phyloP scores from a whole-genome alignment of 192 early-diverging fungal species.

The Coemansia sp. region DNA sequence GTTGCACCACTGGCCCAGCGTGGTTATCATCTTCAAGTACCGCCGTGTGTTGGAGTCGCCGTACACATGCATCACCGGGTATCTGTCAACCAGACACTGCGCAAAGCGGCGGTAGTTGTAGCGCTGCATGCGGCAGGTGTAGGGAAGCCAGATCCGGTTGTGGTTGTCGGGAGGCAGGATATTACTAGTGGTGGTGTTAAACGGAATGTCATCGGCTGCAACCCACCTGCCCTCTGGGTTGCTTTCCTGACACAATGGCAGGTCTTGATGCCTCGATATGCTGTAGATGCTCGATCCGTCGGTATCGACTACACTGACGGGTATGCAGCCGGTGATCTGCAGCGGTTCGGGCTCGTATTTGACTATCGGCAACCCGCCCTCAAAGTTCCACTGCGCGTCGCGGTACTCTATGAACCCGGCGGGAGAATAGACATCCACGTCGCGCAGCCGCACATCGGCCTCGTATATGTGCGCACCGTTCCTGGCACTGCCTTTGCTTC shows the following conservation, averaged over 20 bases:
- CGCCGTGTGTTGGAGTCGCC: conserved; percentile 57
- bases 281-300: conserved; percentile 8
- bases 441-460: conserved; percentile 32
- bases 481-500: conserved; percentile 7
- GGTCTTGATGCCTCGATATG: conserved; percentile 26
- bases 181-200: neutral
- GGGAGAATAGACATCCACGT: conserved; percentile 36
- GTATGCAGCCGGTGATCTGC: neutral
- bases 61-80: conserved; percentile 41
- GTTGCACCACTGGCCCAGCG: conserved; percentile 49
- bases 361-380: conserved; percentile 16
- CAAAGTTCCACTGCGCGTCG: conserved; percentile 51
- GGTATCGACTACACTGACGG: conserved; percentile 6
- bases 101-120: conserved; percentile 35
- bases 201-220: conserved; percentile 17
- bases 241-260: conserved; percentile 46
- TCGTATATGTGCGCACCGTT: conserved; percentile 51
- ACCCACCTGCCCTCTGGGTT: conserved; percentile 54
- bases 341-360: neutral
- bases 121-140: conserved; percentile 41
- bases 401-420: conserved; percentile 36
- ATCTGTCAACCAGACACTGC: conserved; percentile 31
- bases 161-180: conserved; percentile 30
- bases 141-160: conserved; percentile 54
- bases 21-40: conserved; percentile 44